Percentiles rank a stretch among this genome's conserved stretches.
Conservation (phyloP, 1,284 basidiomycete genomes). For the Apiotrichum gracile region DNA sequence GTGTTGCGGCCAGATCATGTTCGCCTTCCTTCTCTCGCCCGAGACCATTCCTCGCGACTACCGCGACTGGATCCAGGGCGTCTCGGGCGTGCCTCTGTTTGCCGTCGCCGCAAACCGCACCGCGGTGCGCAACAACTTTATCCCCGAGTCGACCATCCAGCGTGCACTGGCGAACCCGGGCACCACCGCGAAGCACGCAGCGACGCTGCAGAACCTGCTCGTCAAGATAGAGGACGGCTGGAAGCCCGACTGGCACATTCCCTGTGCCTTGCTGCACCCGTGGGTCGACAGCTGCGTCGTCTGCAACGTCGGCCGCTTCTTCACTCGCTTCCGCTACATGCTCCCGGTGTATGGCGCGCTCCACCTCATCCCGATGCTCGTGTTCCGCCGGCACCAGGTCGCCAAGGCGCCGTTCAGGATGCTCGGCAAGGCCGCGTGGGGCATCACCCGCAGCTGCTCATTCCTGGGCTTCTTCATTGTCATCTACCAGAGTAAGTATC, state of each 20-base stretch:
- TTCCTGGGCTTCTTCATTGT: conserved; percentile 82
- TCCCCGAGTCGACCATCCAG: conserved; percentile 58
- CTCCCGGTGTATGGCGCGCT: conserved; percentile 73
- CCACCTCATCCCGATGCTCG: conserved; percentile 77
- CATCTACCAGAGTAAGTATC: conserved; percentile 68
- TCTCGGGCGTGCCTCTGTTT: conserved; percentile 60
- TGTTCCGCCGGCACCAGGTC: conserved; percentile 58
- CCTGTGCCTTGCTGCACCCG: conserved; percentile 71
- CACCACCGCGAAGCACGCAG: conserved; percentile 31
- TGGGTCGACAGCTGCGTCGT: conserved; percentile 63
- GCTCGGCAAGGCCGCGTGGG: conserved; percentile 60
- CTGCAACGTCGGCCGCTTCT: conserved; percentile 68
- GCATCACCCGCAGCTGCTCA: conserved; percentile 76
- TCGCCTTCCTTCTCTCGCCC: conserved; percentile 71
- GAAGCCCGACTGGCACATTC: conserved; percentile 48
- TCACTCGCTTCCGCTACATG: conserved; percentile 76
- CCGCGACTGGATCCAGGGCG: conserved; percentile 62
- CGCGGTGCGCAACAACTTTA: conserved; percentile 56
- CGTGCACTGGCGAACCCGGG: conserved; percentile 50
- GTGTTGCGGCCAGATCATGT: conserved; percentile 84
- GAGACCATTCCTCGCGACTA: conserved; percentile 78
- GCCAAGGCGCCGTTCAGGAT: conserved; percentile 58
- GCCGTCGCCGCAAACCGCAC: conserved; percentile 60
- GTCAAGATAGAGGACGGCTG: conserved; percentile 24
- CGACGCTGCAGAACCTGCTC: conserved; percentile 27